Base-by-base conservation (phyloP, 352 stramenopile species). In the Thalassiosira mediterranea region DNA sequence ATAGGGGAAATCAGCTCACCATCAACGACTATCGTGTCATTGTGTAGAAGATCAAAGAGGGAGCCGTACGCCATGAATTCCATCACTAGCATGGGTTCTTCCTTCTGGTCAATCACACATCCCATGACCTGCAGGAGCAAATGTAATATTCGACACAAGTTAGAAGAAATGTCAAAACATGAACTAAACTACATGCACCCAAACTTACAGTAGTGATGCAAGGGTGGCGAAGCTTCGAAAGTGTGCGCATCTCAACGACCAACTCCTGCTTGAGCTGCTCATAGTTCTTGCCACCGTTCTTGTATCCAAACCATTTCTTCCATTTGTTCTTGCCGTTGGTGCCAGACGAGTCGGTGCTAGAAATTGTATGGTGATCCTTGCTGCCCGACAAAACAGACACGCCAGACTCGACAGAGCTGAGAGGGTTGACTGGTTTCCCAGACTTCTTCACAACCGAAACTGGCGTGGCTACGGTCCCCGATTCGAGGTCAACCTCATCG, bases 1-100 rank as follows among this genome's bases (percentile, higher is more conserved):
- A 90, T 76, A 8, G 63, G 64, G 0, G 84, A 37, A 0, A 90
- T 60, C 0, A 85, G 2, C 32, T 90, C 83, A 15, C 76, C 79
- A 54, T 81, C 73, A 10, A 90, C 15, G 0, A 56, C 7, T 17
- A 88, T 61, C 11, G 78, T 78, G 26, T 76, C 56, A 44, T 90
- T 90, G 46, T 87, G 83, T n/a, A 90, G 48, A 2, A 90, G 29
- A 23, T 81, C 73, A 26, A 79, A 88, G 4, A 90, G 48, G 4
- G 76, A 87, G 21, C 83, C 83, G 32, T 77, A 63, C 11, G 78
- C 48, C 79, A 90, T 88, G 48, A 72, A 86, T 51, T 90, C 83
- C 83, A 90, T 87, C 3, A 90, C 51, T 3, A 90, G 46, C 58
- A 86, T 77, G 1, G 79, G 81, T 48, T 88, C 81, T 21, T 54